phyloP scores from a whole-genome alignment of 1,139 yeast species.

The Sugiyamaella xylanicola region DNA sequence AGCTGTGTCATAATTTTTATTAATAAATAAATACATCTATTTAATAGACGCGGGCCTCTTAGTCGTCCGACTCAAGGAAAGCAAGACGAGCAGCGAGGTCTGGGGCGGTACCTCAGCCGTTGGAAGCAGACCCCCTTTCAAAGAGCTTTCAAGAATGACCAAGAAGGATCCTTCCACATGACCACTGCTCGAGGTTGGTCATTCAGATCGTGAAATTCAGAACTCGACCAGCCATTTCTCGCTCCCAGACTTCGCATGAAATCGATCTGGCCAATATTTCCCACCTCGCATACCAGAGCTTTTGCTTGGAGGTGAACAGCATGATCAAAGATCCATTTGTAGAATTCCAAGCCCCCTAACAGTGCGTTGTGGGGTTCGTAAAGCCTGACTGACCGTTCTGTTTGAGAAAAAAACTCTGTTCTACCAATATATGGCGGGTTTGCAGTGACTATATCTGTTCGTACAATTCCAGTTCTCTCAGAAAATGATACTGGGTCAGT shows the following conservation, averaged over 20 bases:
- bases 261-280: conserved; percentile 43
- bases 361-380: conserved; percentile 81
- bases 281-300: conserved; percentile 52
- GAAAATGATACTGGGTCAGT: conserved; percentile 17
- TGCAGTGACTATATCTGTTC: conserved; percentile 60
- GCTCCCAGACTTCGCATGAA: conserved; percentile 25
- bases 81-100: neutral
- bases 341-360: conserved; percentile 74
- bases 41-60: no score
- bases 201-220: conserved; percentile 39
- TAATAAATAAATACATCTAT: no score
- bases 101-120: neutral
- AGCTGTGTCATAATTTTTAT: neutral
- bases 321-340: conserved; percentile 53
- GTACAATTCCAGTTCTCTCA: conserved; percentile 16
- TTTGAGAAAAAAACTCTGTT: conserved; percentile 45
- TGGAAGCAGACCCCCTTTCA: neutral
- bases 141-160: conserved; percentile 27
- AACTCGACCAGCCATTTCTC: conserved; percentile 38
- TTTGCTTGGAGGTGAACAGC: conserved; percentile 47
- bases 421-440: conserved; percentile 88
- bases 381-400: conserved; percentile 62
- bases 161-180: conserved; percentile 38
- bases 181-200: conserved; percentile 43
- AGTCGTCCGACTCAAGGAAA: neutral